Base-by-base conservation (phyloP, 1,284 basidiomycete species). In the Peniophora sp. region DNA sequence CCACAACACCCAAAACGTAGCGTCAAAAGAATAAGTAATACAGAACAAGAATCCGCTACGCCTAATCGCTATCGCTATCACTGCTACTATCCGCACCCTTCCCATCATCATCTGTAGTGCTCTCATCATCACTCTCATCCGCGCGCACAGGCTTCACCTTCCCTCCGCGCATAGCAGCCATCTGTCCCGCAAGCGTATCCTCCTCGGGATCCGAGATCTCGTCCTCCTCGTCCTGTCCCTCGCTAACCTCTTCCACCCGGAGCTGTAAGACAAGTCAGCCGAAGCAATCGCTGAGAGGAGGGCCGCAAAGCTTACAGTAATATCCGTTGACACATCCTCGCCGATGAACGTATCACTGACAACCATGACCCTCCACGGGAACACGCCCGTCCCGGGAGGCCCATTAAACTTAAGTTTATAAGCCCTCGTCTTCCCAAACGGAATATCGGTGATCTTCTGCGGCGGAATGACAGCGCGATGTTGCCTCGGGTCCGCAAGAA, bases 181-280 rank as follows among this genome's bases (percentile, higher is more conserved):
- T 97, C 74, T 99, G 97, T 2, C 97, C 97, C 2, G 95, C 97
- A 45, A 99, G 72, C 22, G 85, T 81, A 67, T 97, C 95, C 68
- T 97, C 95, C 47, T 97, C 95, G 0, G 94, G 94, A 50, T 97
- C 94, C 0, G 92, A 96, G 55, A 97, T 97, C 53, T 95, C 92
- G 62, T 96, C 93, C 47, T 95, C 93, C 14, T 69, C 73, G 19
- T 70, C 78, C 52, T 77, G 74, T 51, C 86, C 85, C 10, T 85
- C 83, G 12, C 83, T 75, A 8, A 78, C 69, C 32, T 91, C 84
- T 53, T 93, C 89, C 44, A 97, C 86, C 63, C 86, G 85, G 57
- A 96, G 81, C 90, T 93, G 61, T 14, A 43, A 19, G 14, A 34
- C 19, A 20, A 6, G 23, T 20, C 20, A 8, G 27, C 27, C n/a